Evolutionary conservation across 495 filamentous ascomycete species (phyloP), one percentile per base, ranked within the genome.

Genomic region (Aspergillus carlsbadensis): DNA sequence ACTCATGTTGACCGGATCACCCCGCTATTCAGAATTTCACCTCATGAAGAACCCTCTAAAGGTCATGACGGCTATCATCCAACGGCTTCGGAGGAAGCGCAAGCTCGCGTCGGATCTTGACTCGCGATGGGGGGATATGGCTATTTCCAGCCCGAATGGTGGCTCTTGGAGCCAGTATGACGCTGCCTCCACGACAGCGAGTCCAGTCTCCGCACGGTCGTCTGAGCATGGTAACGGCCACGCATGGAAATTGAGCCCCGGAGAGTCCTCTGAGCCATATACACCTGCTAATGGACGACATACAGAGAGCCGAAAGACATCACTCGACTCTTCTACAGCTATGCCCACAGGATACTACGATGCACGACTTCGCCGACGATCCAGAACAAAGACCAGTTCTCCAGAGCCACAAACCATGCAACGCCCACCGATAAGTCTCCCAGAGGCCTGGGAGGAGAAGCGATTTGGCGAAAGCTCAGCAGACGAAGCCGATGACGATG

Each of bases 151-250:
- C 59, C 75, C 75, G 29, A 77, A 59, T 24, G 61, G 70, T 20
- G 75, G 75, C 8, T 78, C 75, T 5, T 78, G 75, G 75, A 78
- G 69, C 41, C 70, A 78, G 51, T 64, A 61, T 53, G 57, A 68
- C 43, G 68, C 69, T 33, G 35, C 62, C 3, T 49, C 52, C 18
- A 5, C 14, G 7, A 47, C 37, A 33, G 42, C 31, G n/a, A 52
- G 44, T 24, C 41, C 58, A n/a, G 52, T 51, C 1, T 52, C 68
- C 21, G 59, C 59, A 26, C 17, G 11, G 17, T 48, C 36, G 6
- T 49, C 43, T 5, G 36, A 49, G n/a, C 35, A 43, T 20, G 47
- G 47, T 18, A 31, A 50, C 33, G 58, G 56, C 5, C 62, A 51
- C 15, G 18, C 18, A 35, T 52, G 55, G 37, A 49, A 48, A 39